Evolutionary conservation across 1,284 basidiomycete genomes (phyloP).

Genomic region (Sphagnurus paluster): DNA sequence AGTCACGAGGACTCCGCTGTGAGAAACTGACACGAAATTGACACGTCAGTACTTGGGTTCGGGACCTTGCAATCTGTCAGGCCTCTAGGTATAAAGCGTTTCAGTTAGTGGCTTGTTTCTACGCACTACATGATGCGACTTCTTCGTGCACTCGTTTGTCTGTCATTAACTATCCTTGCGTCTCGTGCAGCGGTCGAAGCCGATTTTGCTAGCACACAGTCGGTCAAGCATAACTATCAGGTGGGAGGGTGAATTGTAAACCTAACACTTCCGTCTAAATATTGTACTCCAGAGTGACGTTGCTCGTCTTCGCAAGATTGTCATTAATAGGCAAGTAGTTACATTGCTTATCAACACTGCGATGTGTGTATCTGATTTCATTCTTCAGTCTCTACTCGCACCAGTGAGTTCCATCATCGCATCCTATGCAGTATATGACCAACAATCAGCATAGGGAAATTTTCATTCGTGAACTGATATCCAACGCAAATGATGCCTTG

Average conservation of each 20-base stretch:
- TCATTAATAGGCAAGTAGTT: slow-evolving; percentile 75
- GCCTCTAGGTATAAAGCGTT: too few species aligned
- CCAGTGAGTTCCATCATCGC: slow-evolving; percentile 43
- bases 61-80: slow-evolving; percentile 1
- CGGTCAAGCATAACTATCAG: slow-evolving; percentile 76
- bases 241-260: slow-evolving; percentile 38
- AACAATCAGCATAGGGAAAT: slow-evolving; percentile 63
- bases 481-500: slow-evolving; percentile 93
- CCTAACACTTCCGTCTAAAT: neutral
- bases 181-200: slow-evolving; percentile 54
- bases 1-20: slow-evolving; percentile 3
- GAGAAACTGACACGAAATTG: slow-evolving; percentile 32
- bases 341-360: neutral
- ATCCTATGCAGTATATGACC: neutral
- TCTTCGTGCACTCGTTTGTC: slow-evolving; percentile 45
- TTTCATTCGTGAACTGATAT: slow-evolving; percentile 91
- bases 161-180: slow-evolving; percentile 52
- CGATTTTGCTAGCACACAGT: slow-evolving; percentile 37
- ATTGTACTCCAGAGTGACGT: slow-evolving; percentile 78
- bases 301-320: slow-evolving; percentile 85
- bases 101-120: too few species aligned
- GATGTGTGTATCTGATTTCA: slow-evolving; percentile 1
- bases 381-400: slow-evolving; percentile 72
- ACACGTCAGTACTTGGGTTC: slow-evolving; percentile 36
- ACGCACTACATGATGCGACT: slow-evolving; percentile 65